Conservation (phyloP, 768 basidiomycete species). For the Amanita phalloides region DNA sequence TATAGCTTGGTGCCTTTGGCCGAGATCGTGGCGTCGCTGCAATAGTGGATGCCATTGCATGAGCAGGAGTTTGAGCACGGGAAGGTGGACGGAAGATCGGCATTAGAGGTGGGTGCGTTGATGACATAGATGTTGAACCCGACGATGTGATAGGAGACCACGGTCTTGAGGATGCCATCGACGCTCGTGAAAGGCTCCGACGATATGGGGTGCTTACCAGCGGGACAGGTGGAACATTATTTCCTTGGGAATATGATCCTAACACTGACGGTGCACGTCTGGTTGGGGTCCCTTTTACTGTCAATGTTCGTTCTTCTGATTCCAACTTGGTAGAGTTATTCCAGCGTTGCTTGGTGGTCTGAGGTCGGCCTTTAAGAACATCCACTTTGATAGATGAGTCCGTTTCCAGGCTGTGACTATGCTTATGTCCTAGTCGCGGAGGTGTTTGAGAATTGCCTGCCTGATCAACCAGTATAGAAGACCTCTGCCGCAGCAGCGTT, state of each 20-base stretch:
- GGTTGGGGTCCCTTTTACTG: constrained; percentile 38
- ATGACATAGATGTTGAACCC: constrained; percentile 57
- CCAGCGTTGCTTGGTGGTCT: constrained; percentile 46
- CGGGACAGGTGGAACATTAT: constrained; percentile 35
- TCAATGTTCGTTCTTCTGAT: constrained; percentile 33
- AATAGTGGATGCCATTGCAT: constrained; percentile 22
- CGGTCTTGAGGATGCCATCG: constrained; percentile 69
- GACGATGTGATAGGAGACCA: constrained; percentile 73
- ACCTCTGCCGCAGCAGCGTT: constrained; percentile 41
- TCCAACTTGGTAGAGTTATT: constrained; percentile 76
- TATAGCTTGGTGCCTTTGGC: constrained; percentile 71
- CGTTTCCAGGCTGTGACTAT: constrained; percentile 63
- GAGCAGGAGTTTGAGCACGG: constrained; percentile 50
- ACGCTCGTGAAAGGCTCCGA: constrained; percentile 62
- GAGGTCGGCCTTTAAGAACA: constrained; percentile 23
- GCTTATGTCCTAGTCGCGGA: constrained; percentile 52
- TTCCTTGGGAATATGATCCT: constrained; percentile 23
- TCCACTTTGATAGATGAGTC: constrained; percentile 40
- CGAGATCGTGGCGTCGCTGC: constrained; percentile 50
- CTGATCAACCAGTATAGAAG: constrained; percentile 40
- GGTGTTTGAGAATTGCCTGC: constrained; percentile 37
- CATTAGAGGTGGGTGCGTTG: constrained; percentile 25
- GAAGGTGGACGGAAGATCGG: constrained; percentile 38
- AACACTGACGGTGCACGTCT: constrained; percentile 40
- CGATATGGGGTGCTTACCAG: constrained; percentile 37